Conservation (phyloP, 1,139 yeast genomes). For the Debaryomyces udenii region DNA sequence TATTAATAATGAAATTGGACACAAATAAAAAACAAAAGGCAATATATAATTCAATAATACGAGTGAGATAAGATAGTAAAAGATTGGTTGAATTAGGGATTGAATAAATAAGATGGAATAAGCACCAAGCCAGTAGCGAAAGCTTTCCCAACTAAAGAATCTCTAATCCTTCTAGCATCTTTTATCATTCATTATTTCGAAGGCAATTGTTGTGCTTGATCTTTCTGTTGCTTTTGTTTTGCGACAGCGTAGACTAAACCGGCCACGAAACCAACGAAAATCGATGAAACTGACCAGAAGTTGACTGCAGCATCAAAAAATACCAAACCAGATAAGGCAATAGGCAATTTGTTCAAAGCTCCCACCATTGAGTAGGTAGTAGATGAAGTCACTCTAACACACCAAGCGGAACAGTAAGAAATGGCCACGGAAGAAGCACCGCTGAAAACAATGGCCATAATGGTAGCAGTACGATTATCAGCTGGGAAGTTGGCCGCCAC, state of each 20-base stretch:
- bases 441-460: conserved; percentile 83
- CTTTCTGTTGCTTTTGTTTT: conserved; percentile 68
- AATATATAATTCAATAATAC: too few species aligned
- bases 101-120: too few species aligned
- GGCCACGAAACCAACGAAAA: conserved; percentile 88
- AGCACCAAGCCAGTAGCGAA: neutral
- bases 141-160: neutral
- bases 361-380: conserved; percentile 99
- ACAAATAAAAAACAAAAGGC: neutral
- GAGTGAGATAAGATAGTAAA: too few species aligned
- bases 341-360: conserved; percentile 96
- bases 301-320: conserved; percentile 95
- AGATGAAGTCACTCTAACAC: conserved; percentile 97
- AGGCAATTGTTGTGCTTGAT: conserved; percentile 48
- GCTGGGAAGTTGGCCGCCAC: conserved; percentile 76
- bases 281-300: conserved; percentile 88
- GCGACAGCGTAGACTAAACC: conserved; percentile 95
- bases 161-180: neutral
- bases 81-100: too few species aligned
- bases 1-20: neutral
- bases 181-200: conserved; percentile 14
- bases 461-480: conserved; percentile 64
- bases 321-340: conserved; percentile 89
- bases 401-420: conserved; percentile 99
- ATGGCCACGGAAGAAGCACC: conserved; percentile 96